Conservation (phyloP, 257 asterid species). For the Lantana camara region DNA sequence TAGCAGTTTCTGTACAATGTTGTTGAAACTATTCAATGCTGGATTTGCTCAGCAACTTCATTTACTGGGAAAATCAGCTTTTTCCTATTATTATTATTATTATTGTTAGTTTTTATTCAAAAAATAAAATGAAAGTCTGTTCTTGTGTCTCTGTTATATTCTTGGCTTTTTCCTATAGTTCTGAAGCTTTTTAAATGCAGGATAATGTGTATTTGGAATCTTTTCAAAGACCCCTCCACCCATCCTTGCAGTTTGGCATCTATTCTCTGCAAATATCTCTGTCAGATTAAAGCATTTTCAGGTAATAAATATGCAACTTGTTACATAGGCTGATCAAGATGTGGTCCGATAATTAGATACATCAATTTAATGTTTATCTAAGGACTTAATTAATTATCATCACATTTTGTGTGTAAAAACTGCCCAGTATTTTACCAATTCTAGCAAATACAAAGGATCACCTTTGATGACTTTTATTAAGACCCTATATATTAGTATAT, state of each 20-base stretch:
- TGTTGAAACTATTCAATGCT: slow-evolving; percentile 49
- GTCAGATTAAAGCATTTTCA: slow-evolving; percentile 35
- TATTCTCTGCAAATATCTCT: slow-evolving; percentile 37
- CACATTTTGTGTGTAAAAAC: not conserved
- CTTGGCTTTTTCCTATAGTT: slow-evolving; percentile 25
- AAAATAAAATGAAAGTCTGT: not conserved
- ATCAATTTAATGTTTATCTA: slow-evolving; percentile 22
- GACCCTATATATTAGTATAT: too few species aligned
- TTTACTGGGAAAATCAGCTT: slow-evolving; percentile 4
- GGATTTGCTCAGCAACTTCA: slow-evolving; percentile 20
- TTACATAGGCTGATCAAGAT: slow-evolving; percentile 17
- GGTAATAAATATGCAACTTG: slow-evolving; percentile 33
- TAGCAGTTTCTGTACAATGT: slow-evolving; percentile 41
- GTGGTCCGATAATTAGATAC: slow-evolving; percentile 36
- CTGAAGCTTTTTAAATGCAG: slow-evolving; percentile 10
- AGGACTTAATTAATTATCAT: too few species aligned
- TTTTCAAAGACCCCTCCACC: slow-evolving; percentile 33
- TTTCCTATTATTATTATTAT: too few species aligned
- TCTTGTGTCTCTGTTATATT: not conserved
- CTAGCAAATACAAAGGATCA: not conserved
- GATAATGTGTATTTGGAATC: slow-evolving; percentile 25
- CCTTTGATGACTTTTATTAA: too few species aligned
- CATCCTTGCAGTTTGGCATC: slow-evolving; percentile 39
- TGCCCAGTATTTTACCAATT: not conserved
- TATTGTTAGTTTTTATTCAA: not conserved